Evolutionary conservation across 805 yeast species (phyloP).

Genomic region (Myxozyma lipomycoides): DNA sequence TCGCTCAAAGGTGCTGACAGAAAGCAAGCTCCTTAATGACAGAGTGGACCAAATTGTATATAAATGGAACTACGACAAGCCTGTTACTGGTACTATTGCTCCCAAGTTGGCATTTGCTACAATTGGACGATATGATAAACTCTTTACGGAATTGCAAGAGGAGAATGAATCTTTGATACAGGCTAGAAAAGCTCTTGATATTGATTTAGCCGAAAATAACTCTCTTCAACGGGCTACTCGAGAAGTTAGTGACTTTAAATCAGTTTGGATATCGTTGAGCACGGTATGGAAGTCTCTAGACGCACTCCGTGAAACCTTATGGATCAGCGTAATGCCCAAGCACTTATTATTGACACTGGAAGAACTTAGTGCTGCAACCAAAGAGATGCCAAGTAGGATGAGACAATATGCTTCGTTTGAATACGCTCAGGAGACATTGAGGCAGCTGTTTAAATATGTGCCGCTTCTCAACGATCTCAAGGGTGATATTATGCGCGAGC

Average conservation of each 20-base stretch:
- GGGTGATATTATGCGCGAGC: conserved; percentile 52
- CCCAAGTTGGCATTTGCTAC: conserved; percentile 31
- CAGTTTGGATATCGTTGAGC: conserved; percentile 63
- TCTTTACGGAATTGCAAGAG: conserved; percentile 12
- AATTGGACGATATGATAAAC: conserved; percentile 34
- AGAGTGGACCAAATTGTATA: conserved; percentile 4
- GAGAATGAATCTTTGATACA: conserved; percentile 31
- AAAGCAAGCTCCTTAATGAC: conserved; percentile 14
- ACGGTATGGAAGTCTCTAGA: conserved; percentile 48
- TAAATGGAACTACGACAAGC: conserved; percentile 32
- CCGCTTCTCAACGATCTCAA: conserved; percentile 47
- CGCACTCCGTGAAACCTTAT: conserved; percentile 42
- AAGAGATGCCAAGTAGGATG: conserved; percentile 53
- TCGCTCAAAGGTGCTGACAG: conserved; percentile 17
- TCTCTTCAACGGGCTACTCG: conserved; percentile 39
- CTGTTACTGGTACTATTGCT: conserved; percentile 33
- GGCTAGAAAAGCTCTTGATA: conserved; percentile 40
- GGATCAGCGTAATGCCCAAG: conserved; percentile 50
- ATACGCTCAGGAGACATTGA: conserved; percentile 48
- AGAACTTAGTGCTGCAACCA: conserved; percentile 44
- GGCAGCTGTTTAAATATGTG: conserved; percentile 41
- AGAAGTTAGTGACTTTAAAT: conserved; percentile 54
- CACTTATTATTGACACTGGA: conserved; percentile 50
- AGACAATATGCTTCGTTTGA: conserved; percentile 69
- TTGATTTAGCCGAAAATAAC: conserved; percentile 35